A percentile compares a stretch with the other conserved stretches of the same genome.
These are phyloP conservation scores for Sonneratia alba DNA, from an alignment of 345 rosid genomes.

Conservation along the genomic window DNA sequence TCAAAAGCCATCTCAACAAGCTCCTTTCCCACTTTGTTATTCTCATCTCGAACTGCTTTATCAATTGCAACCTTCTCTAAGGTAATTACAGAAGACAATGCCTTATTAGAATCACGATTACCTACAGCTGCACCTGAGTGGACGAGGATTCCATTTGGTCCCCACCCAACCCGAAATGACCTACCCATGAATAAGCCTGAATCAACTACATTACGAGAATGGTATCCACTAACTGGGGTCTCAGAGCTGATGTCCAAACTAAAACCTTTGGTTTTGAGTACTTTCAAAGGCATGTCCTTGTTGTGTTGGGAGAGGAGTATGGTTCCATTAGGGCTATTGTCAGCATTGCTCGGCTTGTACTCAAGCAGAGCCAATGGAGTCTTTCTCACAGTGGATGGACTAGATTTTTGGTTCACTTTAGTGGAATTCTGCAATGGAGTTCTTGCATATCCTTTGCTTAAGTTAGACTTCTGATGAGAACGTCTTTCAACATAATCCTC, in stretches of 20 bases:
- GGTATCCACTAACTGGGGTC: slow-evolving; percentile 59
- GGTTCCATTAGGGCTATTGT: slow-evolving; percentile 40
- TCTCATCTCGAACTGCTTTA: slow-evolving; percentile 66
- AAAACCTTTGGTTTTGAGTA: slow-evolving; percentile 52
- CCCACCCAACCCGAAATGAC: slow-evolving; percentile 98
- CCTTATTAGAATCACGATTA: slow-evolving; percentile 31
- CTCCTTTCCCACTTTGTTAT: slow-evolving; percentile 56
- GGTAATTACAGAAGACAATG: slow-evolving; percentile 63
- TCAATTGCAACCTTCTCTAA: slow-evolving; percentile 81
- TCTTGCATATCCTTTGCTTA: slow-evolving; percentile 34
- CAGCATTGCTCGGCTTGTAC: slow-evolving; percentile 46
- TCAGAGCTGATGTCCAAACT: slow-evolving; percentile 52
- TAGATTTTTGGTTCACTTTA: slow-evolving; percentile 43
- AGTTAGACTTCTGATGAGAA: slow-evolving; percentile 32
- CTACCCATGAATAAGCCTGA: slow-evolving; percentile 94
- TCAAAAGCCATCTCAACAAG: slow-evolving; percentile 62
- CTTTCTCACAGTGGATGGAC: slow-evolving; percentile 44
- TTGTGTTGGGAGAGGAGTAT: slow-evolving; percentile 75
- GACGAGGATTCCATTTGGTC: slow-evolving; percentile 86
- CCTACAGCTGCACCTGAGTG: slow-evolving; percentile 67
- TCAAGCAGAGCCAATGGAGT: slow-evolving; percentile 72
- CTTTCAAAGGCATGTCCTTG: slow-evolving; percentile 46
- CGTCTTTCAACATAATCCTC: slow-evolving; percentile 29
- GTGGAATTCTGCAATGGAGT: slow-evolving; percentile 29
- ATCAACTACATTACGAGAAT: slow-evolving; percentile 76